Conservation (phyloP, 441 rosid genomes). For the Pelargonium citronellum region DNA sequence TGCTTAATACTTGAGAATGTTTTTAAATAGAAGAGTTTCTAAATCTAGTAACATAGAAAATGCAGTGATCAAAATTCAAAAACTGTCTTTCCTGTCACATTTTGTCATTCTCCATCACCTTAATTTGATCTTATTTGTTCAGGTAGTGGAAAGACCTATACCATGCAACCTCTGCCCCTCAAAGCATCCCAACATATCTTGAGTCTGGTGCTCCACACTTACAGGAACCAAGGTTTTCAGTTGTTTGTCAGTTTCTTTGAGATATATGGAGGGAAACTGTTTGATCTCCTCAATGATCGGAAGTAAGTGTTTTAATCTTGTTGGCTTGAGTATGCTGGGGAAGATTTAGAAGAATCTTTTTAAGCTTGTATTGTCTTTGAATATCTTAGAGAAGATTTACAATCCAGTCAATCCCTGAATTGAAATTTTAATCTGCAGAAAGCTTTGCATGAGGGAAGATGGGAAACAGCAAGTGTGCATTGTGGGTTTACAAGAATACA, state of each 20-base stretch:
- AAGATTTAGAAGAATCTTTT: neutral
- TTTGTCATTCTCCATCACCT: neutral
- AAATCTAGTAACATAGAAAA: too few relatives aligned
- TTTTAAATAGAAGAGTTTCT: too few relatives aligned
- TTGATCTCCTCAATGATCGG: conserved; percentile 82
- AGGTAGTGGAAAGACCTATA: conserved; percentile 97
- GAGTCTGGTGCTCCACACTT: conserved; percentile 86
- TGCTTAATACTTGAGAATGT: neutral
- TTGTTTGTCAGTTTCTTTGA: conserved; percentile 91
- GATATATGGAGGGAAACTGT: conserved; percentile 94
- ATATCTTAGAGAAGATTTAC: neutral
- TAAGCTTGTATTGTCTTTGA: conserved; percentile 9
- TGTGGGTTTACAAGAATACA: conserved; percentile 90
- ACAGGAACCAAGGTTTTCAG: conserved; percentile 82
- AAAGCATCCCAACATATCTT: conserved; percentile 85
- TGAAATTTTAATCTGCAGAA: conserved; percentile 40
- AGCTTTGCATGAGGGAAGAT: conserved; percentile 97
- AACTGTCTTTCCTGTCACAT: neutral
- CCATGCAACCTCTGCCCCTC: conserved; percentile 93
- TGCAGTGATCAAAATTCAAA: too few relatives aligned
- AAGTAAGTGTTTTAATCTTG: conserved; percentile 48
- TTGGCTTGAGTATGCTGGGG: conserved; percentile 16
- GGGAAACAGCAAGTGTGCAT: conserved; percentile 99
- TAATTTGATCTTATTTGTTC: conserved; percentile 14
- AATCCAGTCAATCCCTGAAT: conserved; percentile 12